Evolutionary conservation across 176 grass and related monocot genomes (phyloP).

Genomic region (Eremochloa ophiuroides): DNA sequence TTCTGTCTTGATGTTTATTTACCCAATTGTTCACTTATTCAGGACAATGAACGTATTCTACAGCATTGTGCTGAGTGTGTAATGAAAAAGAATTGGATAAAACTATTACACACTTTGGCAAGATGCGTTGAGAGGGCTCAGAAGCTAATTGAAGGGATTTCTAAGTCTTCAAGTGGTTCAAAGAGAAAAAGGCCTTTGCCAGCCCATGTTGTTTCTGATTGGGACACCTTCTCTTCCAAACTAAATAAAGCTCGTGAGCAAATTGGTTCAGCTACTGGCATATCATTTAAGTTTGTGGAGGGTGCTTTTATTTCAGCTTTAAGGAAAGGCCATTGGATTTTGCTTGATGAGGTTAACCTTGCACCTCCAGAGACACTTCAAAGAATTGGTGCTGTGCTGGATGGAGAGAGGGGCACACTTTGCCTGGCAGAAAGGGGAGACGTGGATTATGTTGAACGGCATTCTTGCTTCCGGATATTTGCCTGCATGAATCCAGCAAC

Average conservation of each 20-base stretch:
- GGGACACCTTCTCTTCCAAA: constrained; percentile 60
- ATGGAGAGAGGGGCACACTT: constrained; percentile 79
- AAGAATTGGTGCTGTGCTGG: constrained; percentile 85
- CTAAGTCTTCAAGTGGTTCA: constrained; percentile 36
- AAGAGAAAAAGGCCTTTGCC: constrained; percentile 76
- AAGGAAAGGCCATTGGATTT: constrained; percentile 87
- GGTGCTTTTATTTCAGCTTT: constrained; percentile 91
- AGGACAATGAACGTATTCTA: constrained; percentile 60
- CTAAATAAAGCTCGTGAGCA: constrained; percentile 52
- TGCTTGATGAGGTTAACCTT: constrained; percentile 98
- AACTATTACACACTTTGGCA: constrained; percentile 41
- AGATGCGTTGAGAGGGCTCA: constrained; percentile 26
- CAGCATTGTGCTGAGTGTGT: constrained; percentile 34
- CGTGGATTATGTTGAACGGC: constrained; percentile 76
- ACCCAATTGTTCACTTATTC: constrained; percentile 22
- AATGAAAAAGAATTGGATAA: constrained; percentile 75
- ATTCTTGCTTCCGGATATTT: constrained; percentile 79
- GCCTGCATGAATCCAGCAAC: constrained; percentile 99
- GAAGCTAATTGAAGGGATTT: constrained; percentile 25
- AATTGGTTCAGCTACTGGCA: constrained; percentile 46
- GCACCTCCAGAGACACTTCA: constrained; percentile 95
- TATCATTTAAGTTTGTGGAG: constrained; percentile 85
- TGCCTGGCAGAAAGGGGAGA: constrained; percentile 95
- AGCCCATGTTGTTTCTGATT: constrained; percentile 39
- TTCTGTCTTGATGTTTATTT: background rate